Base-by-base conservation (phyloP, 1,139 yeast genomes). In the Sugiyamaella paludigena region DNA sequence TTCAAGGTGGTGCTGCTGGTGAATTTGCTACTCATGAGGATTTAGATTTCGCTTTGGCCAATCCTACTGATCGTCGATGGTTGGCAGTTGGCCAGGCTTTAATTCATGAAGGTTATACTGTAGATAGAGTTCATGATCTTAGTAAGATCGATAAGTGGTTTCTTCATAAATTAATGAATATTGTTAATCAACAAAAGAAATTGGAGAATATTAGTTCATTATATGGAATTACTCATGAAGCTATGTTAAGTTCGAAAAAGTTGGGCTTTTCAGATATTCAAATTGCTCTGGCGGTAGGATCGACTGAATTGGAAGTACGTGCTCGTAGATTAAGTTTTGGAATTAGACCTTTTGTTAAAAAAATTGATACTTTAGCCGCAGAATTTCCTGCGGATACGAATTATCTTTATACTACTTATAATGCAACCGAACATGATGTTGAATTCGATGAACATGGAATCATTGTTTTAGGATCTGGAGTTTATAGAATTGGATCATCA, bases 361-460 rank as follows among this genome's bases (percentile, higher is more conserved):
- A 88, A 72, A 92, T 92, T 64, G 98, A 92, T 69, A 92, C 98
- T 45, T 78, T 92, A 60, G 98, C 98, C 53, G 98, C 98, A 49
- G 98, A 92, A 71, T 92, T 92, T 82, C 98, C 98, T 44, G 98
- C 98, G 37, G 78, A 83, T 65, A 92, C 98, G 52, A 92, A 92
- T 76, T 92, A 92, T 71, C 78, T 92, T 62, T 92, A 92, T 80
- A 87, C 96, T 51, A 92, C 98, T 44, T 92, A 92, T 73, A 92
- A 91, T 66, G 98, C 97, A 49, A 79, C 88, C 47, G 77, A 81
- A 45, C 84, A 85, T 59, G 98, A 92, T 70, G 83, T 92, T 50
- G 78, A 75, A 37, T 92, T 92, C 65, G 80, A 87, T 63, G 98
- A 91, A 56, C 80, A 87, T 58, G 98, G 98, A 64, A 84, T 94